Evolutionary conservation across 2,329 filamentous ascomycete genomes (phyloP), one percentile per base, ranked within the genome.

Genomic region (Cordyceps tenuipes): DNA sequence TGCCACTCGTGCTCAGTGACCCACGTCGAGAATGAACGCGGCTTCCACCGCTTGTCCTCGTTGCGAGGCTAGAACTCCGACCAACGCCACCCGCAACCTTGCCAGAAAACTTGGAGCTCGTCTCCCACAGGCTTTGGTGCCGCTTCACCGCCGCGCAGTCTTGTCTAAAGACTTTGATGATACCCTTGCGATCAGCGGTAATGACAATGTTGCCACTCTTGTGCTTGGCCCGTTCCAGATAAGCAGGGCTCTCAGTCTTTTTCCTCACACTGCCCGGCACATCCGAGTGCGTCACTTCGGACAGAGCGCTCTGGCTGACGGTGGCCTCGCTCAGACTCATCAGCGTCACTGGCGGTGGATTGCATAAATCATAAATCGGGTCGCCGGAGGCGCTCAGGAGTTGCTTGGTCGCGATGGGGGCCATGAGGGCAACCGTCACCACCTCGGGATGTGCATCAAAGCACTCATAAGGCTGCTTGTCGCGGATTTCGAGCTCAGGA

Each of bases 291-390:
- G 72, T 69, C 6, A 64, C 67, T 13, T 75, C 73, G 5, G 72
- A 72, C 13, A 76, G 67, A 2, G 71, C 72, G 2, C 71, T 72
- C 60, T 77, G 75, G 59, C 75, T 82, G 8, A 69, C 69, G 1
- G 73, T 74, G 34, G 73, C 74, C 67, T 94, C 90, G 21, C 87
- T 84, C 29, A 86, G 82, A 64, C 88, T 91, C 63, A 92, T 79
- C 19, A 97, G 78, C 7, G 85, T 92, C 17, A 97, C 85, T 0
- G 93, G 91, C 0, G 93, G 94, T 5, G 94, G 94, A 66, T 97
- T 97, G 78, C 94, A 97, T 1, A 97, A 80, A 67, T 97, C 92
- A 71, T 91, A 99, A n/a, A 99, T 83, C 1, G 94, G 92, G 70
- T 99, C 92, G 59, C 90, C 89, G 0, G 91, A 95, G 15, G 83